phyloP scores from a whole-genome alignment of 495 filamentous ascomycete species.

The Penicillium coprophilum region DNA sequence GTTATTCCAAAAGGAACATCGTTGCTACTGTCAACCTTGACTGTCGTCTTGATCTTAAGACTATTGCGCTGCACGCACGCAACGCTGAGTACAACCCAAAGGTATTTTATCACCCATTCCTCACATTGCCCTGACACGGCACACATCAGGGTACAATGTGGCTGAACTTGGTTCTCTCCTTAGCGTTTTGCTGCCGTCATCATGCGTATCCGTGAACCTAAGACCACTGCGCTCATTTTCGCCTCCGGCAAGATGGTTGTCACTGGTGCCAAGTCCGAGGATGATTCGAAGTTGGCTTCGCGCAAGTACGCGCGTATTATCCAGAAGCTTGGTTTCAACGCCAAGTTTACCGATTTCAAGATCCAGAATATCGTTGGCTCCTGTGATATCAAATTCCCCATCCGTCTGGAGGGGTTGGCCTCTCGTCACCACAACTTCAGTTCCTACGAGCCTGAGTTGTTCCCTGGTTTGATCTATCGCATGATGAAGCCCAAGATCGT shows the following conservation, averaged over 20 bases:
- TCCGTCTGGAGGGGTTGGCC: constrained; percentile 92
- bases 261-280: constrained; percentile 97
- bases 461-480: constrained; percentile 98
- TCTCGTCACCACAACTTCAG: constrained; percentile 98
- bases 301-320: constrained; percentile 99
- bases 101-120: constrained; percentile 56
- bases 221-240: constrained; percentile 97
- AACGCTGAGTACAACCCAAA: constrained; percentile 98
- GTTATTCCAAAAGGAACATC: constrained; percentile 90
- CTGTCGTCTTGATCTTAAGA: constrained; percentile 97
- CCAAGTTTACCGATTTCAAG: constrained; percentile 99
- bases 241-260: constrained; percentile 99
- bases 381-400: constrained; percentile 99
- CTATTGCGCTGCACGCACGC: constrained; percentile 95
- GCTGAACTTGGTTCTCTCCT: constrained; percentile 47
- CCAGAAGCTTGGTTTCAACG: constrained; percentile 99
- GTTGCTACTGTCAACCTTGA: constrained; percentile 99
- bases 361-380: constrained; percentile 99
- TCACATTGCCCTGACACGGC: constrained; percentile 41
- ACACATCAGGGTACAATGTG: constrained; percentile 46
- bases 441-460: constrained; percentile 97
- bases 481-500: constrained; percentile 99
- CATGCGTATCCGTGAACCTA: constrained; percentile 99
- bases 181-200: constrained; percentile 99
- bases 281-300: constrained; percentile 94